phyloP scores from a whole-genome alignment of 441 rosid genomes.

The Mallotus japonicus region DNA sequence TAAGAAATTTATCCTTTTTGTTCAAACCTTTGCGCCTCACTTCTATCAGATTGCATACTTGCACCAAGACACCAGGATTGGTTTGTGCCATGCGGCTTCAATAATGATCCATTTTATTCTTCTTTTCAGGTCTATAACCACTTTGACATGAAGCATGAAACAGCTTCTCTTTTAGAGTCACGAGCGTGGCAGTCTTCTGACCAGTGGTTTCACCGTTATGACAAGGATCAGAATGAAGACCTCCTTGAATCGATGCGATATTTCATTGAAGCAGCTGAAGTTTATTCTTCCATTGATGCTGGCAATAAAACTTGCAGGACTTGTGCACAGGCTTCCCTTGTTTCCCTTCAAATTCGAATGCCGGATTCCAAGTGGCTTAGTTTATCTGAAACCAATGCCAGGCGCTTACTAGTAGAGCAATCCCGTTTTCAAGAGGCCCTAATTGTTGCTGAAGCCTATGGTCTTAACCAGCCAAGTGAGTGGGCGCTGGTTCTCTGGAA shows the following conservation, averaged over 20 bases:
- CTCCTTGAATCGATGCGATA: conserved; percentile 93
- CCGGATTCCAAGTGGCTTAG: conserved; percentile 92
- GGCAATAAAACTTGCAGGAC: conserved; percentile 88
- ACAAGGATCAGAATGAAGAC: conserved; percentile 91
- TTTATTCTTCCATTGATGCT: conserved; percentile 87
- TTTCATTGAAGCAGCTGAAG: conserved; percentile 97
- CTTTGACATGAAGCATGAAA: conserved; percentile 98
- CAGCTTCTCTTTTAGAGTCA: conserved; percentile 83
- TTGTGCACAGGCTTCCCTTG: conserved; percentile 91
- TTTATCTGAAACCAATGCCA: conserved; percentile 85
- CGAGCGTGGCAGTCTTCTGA: conserved; percentile 74
- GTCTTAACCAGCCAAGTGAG: conserved; percentile 92
- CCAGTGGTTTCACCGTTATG: conserved; percentile 75
- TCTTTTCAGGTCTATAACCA: conserved; percentile 84
- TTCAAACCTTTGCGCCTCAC: too few species aligned
- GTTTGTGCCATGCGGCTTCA: not conserved
- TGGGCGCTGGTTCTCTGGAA: conserved; percentile 98
- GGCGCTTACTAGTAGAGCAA: conserved; percentile 86
- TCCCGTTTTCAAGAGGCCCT: conserved; percentile 93
- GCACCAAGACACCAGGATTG: too few species aligned
- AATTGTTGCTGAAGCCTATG: conserved; percentile 96
- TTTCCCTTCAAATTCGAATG: conserved; percentile 96
- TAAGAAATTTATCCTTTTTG: too few species aligned
- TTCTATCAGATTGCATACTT: too few species aligned
- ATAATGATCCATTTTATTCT: not conserved